Base-by-base conservation (phyloP, 192 early-diverging fungal species). In the Haplosporangium gracile region DNA sequence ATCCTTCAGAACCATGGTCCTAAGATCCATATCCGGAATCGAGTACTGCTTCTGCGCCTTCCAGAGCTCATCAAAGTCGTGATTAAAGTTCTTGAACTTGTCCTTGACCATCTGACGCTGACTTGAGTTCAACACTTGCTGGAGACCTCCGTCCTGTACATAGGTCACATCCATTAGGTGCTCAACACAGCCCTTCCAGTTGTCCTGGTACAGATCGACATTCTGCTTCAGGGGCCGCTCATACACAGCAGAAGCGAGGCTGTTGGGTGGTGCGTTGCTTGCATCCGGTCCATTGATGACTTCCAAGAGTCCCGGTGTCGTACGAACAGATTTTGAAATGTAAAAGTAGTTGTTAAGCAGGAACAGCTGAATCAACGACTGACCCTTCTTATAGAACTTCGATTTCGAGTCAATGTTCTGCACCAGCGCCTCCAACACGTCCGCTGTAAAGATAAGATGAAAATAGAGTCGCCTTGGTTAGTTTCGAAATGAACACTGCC, bases 61-160 rank as follows among this genome's bases (percentile, higher is more conserved):
- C 81, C 88, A 93, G 9, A 93, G 84, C 43, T 95, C 95, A 38
- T 97, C 97, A 88, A 97, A 94, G 69, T 95, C 94, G 43, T 87
- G 91, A 83, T 97, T 97, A 82, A 97, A 97, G 74, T 91, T 93
- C 94, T 95, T 96, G 91, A 97, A 97, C 80, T 94, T 95, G 78
- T 96, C 96, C 81, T 97, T 97, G 77, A 97, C 91, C 55, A 86
- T 78, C 68, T 95, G 93, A 9, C 91, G 89, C 75, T 97, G 95
- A n/a, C 86, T 87, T 60, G 91, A 95, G 51, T 93, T 89, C 53
- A 97, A 80, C 0, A 89, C 89, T 9, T 90, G 94, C 18, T 92
- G 91, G 34, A 94, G 90, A 7, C 91, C 80, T 16, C 94, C 92
- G 24, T 92, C 93, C n/a, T 90, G 89, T 47, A 96, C 92, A 73